A percentile compares a stretch with the other conserved stretches of the same genome.
Conservation (phyloP, 2,329 filamentous ascomycete genomes). For the Hypoxylon sp. region DNA sequence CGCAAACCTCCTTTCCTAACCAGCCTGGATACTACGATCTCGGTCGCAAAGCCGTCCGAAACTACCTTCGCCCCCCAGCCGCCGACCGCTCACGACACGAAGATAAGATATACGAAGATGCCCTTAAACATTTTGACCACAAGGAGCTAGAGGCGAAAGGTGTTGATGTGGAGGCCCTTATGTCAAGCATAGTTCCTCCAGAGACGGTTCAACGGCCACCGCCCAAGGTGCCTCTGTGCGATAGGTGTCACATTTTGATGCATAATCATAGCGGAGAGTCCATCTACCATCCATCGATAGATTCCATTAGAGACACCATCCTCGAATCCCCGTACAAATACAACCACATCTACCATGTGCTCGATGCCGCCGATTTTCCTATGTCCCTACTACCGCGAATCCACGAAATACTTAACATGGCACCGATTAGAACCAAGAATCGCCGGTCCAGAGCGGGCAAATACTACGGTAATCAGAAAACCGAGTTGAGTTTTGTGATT, state of each 20-base stretch:
- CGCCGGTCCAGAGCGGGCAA: slow-evolving; percentile 76
- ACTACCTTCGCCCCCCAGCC: slow-evolving; percentile 57
- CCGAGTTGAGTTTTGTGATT: slow-evolving; percentile 89
- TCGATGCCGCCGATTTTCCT: slow-evolving; percentile 96
- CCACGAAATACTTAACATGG: slow-evolving; percentile 74
- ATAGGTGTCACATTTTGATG: slow-evolving; percentile 84
- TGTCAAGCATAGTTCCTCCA: slow-evolving; percentile 46
- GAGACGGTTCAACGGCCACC: slow-evolving; percentile 28
- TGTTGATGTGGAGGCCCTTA: slow-evolving; percentile 57
- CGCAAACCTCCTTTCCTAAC: slow-evolving; percentile 65
- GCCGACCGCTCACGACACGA: slow-evolving; percentile 50
- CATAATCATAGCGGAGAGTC: slow-evolving; percentile 79
- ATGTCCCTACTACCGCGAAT: slow-evolving; percentile 89
- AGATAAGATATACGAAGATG: slow-evolving; percentile 61
- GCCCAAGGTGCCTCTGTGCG: slow-evolving; percentile 74
- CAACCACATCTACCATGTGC: slow-evolving; percentile 94
- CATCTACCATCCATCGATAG: slow-evolving; percentile 83
- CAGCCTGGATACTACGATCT: slow-evolving; percentile 69
- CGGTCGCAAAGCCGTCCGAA: slow-evolving; percentile 62
- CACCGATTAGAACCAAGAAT: slow-evolving; percentile 82
- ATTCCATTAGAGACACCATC: slow-evolving; percentile 85
- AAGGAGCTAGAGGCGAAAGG: slow-evolving; percentile 60
- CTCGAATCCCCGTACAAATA: slow-evolving; percentile 88
- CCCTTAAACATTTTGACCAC: slow-evolving; percentile 57
- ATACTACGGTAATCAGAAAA: slow-evolving; percentile 75